These are phyloP conservation scores for Amauroascus niger DNA, from an alignment of 2,329 filamentous ascomycete genomes.

Conservation along the genomic window DNA sequence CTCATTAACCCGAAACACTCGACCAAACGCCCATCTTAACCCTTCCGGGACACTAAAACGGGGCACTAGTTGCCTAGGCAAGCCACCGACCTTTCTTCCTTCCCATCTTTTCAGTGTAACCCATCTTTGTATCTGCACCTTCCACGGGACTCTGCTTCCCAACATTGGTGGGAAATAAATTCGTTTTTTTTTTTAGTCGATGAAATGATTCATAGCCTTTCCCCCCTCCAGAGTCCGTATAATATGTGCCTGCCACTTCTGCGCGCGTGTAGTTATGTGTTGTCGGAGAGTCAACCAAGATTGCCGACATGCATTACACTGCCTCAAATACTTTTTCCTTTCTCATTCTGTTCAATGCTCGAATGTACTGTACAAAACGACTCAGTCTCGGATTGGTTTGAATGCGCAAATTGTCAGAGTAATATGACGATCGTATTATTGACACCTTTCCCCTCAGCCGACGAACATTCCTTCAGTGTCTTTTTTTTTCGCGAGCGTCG, in stretches of 20 bases:
- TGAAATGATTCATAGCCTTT: too few relatives aligned
- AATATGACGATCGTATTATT: constrained; percentile 10
- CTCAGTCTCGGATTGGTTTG: too few relatives aligned
- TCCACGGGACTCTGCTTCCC: constrained; percentile 1
- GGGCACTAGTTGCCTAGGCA: neutral
- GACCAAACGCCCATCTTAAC: constrained; percentile 3
- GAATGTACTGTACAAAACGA: too few relatives aligned
- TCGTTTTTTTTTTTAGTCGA: too few relatives aligned
- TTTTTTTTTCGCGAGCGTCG: too few relatives aligned
- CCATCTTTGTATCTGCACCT: constrained; percentile 1
- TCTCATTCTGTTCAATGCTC: neutral
- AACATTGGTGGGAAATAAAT: constrained; percentile 1
- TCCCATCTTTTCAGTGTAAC: constrained; percentile 5
- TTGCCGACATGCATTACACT: neutral
- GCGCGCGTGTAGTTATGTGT: neutral
- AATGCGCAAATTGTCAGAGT: neutral
- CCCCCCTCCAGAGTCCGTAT: neutral
- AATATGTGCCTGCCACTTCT: neutral
- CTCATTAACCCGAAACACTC: constrained; percentile 8
- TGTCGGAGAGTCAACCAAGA: neutral
- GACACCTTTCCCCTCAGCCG: neutral
- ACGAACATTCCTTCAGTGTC: neutral
- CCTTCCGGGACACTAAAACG: constrained; percentile 1
- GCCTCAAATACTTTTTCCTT: neutral
- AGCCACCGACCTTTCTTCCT: neutral